Evolutionary conservation across 1,284 basidiomycete genomes (phyloP).

Genomic region (Ceratobasidium sp.): DNA sequence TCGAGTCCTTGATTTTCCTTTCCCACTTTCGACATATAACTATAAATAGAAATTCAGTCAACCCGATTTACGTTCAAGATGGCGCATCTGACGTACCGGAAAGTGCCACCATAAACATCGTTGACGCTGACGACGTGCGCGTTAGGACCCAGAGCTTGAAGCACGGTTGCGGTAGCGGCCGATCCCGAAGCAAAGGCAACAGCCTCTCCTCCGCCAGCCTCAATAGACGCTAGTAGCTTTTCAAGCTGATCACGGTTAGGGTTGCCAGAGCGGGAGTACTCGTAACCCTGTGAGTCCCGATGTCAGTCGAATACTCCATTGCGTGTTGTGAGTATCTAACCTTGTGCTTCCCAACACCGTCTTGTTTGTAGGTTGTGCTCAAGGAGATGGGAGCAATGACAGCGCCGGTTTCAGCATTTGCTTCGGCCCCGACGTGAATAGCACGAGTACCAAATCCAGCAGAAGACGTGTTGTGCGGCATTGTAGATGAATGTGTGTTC

Average conservation of each 20-base stretch:
- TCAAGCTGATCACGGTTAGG: conserved; percentile 90
- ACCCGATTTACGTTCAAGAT: neutral
- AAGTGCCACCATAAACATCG: conserved; percentile 95
- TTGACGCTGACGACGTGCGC: conserved; percentile 91
- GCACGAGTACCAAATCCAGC: conserved; percentile 35
- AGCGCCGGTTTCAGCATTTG: conserved; percentile 82
- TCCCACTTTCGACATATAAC: conserved; percentile 77
- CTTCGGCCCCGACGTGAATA: conserved; percentile 89
- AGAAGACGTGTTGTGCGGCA: neutral
- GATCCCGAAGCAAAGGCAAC: conserved; percentile 90
- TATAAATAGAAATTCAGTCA: conserved; percentile 45
- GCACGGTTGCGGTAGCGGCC: conserved; percentile 86
- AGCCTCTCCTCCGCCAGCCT: conserved; percentile 77
- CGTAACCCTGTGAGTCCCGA: conserved; percentile 71
- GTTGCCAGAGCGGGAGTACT: conserved; percentile 92
- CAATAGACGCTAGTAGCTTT: conserved; percentile 74
- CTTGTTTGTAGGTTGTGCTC: conserved; percentile 92
- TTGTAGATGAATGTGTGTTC: neutral
- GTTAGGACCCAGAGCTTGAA: conserved; percentile 79
- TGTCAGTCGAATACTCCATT: neutral
- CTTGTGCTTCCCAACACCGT: conserved; percentile 84
- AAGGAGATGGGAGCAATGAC: conserved; percentile 94
- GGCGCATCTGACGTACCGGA: conserved; percentile 69
- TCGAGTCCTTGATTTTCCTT: conserved; percentile 78
- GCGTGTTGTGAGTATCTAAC: conserved; percentile 58